These are phyloP conservation scores for Fusarium redolens DNA, from an alignment of 2,329 filamentous ascomycete genomes.

Conservation along the genomic window DNA sequence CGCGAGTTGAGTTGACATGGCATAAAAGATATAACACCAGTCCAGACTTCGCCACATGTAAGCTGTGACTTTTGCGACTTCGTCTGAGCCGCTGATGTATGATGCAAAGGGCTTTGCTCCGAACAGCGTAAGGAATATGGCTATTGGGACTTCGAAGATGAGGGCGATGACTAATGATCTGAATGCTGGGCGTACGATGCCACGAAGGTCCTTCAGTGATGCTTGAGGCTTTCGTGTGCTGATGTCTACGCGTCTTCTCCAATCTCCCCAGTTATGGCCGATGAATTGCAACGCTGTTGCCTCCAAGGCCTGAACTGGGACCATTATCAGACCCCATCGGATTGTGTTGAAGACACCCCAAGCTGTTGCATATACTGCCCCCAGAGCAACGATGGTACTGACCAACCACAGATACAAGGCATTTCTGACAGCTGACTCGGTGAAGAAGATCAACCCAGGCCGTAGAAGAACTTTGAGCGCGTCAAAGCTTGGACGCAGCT, in stretches of 20 bases:
- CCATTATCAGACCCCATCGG: conserved; percentile 79
- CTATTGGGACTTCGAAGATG: conserved; percentile 69
- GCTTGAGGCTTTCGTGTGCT: conserved; percentile 31
- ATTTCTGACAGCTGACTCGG: conserved; percentile 75
- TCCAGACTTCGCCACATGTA: conserved; percentile 74
- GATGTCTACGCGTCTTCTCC: conserved; percentile 49
- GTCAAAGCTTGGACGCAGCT: conserved; percentile 51
- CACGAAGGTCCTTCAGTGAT: conserved; percentile 34
- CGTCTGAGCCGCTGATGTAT: conserved; percentile 68
- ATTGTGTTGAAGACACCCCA: conserved; percentile 82
- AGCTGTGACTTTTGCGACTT: conserved; percentile 69
- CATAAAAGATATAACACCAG: conserved; percentile 78
- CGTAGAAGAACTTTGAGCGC: conserved; percentile 63
- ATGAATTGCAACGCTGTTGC: conserved; percentile 73
- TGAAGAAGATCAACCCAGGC: conserved; percentile 69
- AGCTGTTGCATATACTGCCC: conserved; percentile 73
- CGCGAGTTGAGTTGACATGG: conserved; percentile 72
- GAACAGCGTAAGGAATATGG: conserved; percentile 69
- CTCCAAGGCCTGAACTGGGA: conserved; percentile 75
- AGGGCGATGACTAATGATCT: conserved; percentile 65
- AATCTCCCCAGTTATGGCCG: conserved; percentile 72
- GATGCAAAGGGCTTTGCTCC: conserved; percentile 70
- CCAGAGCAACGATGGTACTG: conserved; percentile 71
- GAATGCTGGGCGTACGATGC: conserved; percentile 64
- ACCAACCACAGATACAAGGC: conserved; percentile 78